These are phyloP conservation scores for Acanthamoeba royreba DNA, from an alignment of 208 protist genomes.

Conservation along the genomic window DNA sequence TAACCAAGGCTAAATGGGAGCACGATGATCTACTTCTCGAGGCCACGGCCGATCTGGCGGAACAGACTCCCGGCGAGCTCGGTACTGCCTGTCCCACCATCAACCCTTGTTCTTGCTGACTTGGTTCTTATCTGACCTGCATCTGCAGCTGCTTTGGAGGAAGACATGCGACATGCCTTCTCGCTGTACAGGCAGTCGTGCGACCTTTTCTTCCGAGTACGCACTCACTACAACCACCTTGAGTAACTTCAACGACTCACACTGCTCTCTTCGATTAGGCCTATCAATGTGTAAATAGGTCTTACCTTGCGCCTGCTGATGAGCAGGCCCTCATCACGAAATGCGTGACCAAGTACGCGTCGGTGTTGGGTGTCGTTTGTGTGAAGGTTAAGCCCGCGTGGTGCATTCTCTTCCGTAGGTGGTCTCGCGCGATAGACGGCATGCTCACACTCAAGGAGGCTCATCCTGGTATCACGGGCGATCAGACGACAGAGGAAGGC, in stretches of 20 bases:
- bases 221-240: neutral
- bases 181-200: neutral
- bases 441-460: neutral
- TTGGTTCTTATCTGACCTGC: neutral
- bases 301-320: neutral
- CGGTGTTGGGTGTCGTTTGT: neutral
- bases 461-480: neutral
- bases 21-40: neutral
- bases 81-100: neutral
- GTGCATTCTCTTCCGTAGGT: neutral
- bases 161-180: neutral
- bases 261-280: neutral
- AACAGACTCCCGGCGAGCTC: neutral
- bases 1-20: constrained; percentile 7
- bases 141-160: neutral
- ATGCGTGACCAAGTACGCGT: neutral
- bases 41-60: neutral
- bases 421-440: neutral
- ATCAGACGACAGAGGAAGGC: neutral
- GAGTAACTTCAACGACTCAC: neutral
- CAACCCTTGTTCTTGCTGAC: neutral
- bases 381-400: neutral
- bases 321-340: neutral
- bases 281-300: constrained; percentile 5
- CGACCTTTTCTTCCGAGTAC: neutral